Percentiles rank a stretch among this genome's conserved stretches.
These are phyloP conservation scores for Asterella californica DNA, from an alignment of 225 moss, liverwort and hornwort species.

Conservation along the genomic window DNA sequence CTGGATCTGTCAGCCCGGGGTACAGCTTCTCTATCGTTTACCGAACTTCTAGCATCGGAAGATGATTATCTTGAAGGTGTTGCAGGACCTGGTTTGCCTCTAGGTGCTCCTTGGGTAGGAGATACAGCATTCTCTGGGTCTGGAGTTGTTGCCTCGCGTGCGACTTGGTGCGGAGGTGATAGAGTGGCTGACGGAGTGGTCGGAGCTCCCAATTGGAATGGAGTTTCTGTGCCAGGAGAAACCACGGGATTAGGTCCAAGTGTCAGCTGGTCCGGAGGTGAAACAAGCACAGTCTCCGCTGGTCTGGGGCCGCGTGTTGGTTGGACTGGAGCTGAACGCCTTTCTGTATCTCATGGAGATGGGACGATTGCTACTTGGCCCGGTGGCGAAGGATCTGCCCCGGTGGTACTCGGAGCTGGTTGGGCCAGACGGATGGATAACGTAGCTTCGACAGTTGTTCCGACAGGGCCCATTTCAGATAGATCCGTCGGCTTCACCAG, in stretches of 20 bases:
- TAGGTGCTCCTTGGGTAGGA: conserved; percentile 33
- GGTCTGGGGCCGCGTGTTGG: not conserved
- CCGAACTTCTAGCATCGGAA: conserved; percentile 42
- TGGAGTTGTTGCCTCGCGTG: not conserved
- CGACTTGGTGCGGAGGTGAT: conserved; percentile 1
- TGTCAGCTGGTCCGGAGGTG: conserved; percentile 5
- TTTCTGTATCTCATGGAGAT: not conserved
- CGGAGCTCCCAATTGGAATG: not conserved
- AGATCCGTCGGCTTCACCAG: not conserved
- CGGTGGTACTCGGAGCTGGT: not conserved
- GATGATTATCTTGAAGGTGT: conserved; percentile 44
- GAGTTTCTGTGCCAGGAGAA: not conserved
- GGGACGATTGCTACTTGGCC: not conserved
- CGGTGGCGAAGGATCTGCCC: not conserved
- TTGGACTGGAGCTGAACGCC: conserved; percentile 1
- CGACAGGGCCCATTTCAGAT: not conserved
- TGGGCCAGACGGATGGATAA: not conserved
- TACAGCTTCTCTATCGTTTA: conserved; percentile 32
- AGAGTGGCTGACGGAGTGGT: not conserved
- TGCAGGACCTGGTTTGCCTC: conserved; percentile 18
- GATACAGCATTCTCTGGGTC: not conserved
- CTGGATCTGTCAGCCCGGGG: conserved; percentile 29
- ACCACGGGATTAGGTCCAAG: not conserved
- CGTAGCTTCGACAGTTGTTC: not conserved
- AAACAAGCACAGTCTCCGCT: not conserved